Evolutionary conservation across 495 filamentous ascomycete genomes (phyloP).

Genomic region (Neurospora intermedia): DNA sequence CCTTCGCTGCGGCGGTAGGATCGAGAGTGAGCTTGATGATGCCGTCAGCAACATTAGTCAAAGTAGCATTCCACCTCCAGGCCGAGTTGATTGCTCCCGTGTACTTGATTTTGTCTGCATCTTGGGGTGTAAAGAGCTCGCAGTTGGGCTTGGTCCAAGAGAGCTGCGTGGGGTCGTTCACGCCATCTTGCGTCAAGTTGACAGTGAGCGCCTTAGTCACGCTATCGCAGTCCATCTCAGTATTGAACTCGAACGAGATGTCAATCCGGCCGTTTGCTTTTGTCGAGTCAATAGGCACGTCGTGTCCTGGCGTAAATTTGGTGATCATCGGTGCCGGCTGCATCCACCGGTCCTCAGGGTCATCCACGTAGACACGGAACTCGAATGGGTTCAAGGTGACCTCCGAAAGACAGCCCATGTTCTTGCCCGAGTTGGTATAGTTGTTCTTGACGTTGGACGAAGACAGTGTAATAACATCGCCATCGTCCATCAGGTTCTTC

Average conservation of each 20-base stretch:
- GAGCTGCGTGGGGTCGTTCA: conserved; percentile 14
- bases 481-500: conserved; percentile 57
- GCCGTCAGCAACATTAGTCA: conserved; percentile 52
- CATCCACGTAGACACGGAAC: conserved; percentile 49
- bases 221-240: conserved; percentile 50
- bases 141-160: conserved; percentile 35
- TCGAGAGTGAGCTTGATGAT: conserved; percentile 52
- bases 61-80: conserved; percentile 45
- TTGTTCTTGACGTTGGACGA: conserved; percentile 17
- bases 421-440: conserved; percentile 14
- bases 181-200: conserved; percentile 6
- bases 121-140: conserved; percentile 11
- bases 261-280: conserved; percentile 13
- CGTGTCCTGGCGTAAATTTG: conserved; percentile 54
- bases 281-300: conserved; percentile 45
- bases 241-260: conserved; percentile 50
- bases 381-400: conserved; percentile 47
- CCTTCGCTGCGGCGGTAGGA: conserved; percentile 36
- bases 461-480: conserved; percentile 43
- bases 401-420: conserved; percentile 46
- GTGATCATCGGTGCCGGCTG: conserved; percentile 56
- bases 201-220: conserved; percentile 38
- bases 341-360: conserved; percentile 36
- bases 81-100: conserved; percentile 40
- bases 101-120: conserved; percentile 1